Evolutionary conservation across 768 basidiomycete genomes (phyloP), one percentile per base, ranked within the genome.

Genomic region (Rhodotorula kratochvilovae): DNA sequence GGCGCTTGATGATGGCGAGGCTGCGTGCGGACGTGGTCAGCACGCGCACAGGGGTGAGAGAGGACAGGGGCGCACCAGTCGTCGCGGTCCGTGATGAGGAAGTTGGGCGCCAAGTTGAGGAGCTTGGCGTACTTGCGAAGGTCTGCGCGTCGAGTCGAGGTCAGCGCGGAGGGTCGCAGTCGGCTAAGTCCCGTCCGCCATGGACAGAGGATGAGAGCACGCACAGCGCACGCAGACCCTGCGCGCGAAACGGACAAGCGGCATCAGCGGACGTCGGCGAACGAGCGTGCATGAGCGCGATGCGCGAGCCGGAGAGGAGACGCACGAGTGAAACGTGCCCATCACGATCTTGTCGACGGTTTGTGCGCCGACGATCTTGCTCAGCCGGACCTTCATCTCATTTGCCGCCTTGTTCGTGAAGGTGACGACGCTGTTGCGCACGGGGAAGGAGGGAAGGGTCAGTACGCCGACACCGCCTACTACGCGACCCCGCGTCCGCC

Each of bases 51-150:
- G 59, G 57, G 17, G 63, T 3, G 17, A 54, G 35, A 42, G 31
- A 10, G 29, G 51, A 46, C 17, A 31, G 25, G 8, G 15, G 60
- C 68, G 29, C 5, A 71, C 67, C 61, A 72, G 48, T 77, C 73
- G 35, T 90, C 88, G 1, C 88, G 84, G 79, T 92, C 91, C 68
- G 89, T 89, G 33, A 93, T 87, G 7, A 89, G 87, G 74, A 93
- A 95, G 79, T 91, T 92, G 36, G 83, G 83, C 16, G 84, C 82
- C 7, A 95, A 78, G 0, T 85, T 85, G 61, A 90, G 85, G 15
- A 82, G 74, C 42, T 80, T 80, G 7, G 85, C 85, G 76, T 91
- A 84, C 78, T 85, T 86, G 48, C 91, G 83, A 42, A 95, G 81
- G 77, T 89, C 58, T 59, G 64, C 46, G 35, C 33, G 16, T 12